Base-by-base conservation (phyloP, 192 early-diverging fungal species). In the Coemansia sp. region DNA sequence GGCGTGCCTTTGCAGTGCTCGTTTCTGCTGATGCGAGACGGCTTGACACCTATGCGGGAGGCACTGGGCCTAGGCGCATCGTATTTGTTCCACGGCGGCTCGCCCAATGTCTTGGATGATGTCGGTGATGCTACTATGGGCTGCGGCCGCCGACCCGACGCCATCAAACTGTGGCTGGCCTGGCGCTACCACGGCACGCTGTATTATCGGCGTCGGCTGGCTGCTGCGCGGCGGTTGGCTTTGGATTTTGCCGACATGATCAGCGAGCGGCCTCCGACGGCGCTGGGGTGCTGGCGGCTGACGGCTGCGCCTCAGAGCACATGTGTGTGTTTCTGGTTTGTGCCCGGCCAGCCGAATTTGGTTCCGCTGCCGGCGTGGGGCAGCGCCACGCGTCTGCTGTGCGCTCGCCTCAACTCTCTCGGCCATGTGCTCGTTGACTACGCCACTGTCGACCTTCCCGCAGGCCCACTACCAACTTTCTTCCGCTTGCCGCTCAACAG, bases 1-100 rank as follows among this genome's bases (percentile, higher is more conserved):
- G 92, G 92, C 31, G 86, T 90, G 24, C 90, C 94, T 2, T 69
- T 91, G 39, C 92, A 94, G 76, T 95, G 94, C 74, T 92, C 91
- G 22, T 85, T 91, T 36, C 71, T 95, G 34, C 63, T 93, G 15
- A 83, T 92, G 13, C 80, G 80, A 18, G 81, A 88, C 57, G 78
- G 85, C 1, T 61, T 84, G 20, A 63, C 71, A 12, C 70, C 85
- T 33, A 88, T 95, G 82, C 81, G 81, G 2, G 68, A 76, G n/a
- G 80, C 88, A 38, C 90, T 93, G 70, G 83, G 88, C 5, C 74
- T 92, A 18, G 73, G 80, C 6, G 92, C 92, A 1, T 78, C 79
- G 64, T 95, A 94, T 66, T 65, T 93, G 27, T 94, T 92, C 71
- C 92, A 89, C 53, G 43, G 29, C 7, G 61, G 40, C 16, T 5